These are phyloP conservation scores for Colletotrichum sp. DNA, from an alignment of 2,329 filamentous ascomycete genomes.

Conservation along the genomic window DNA sequence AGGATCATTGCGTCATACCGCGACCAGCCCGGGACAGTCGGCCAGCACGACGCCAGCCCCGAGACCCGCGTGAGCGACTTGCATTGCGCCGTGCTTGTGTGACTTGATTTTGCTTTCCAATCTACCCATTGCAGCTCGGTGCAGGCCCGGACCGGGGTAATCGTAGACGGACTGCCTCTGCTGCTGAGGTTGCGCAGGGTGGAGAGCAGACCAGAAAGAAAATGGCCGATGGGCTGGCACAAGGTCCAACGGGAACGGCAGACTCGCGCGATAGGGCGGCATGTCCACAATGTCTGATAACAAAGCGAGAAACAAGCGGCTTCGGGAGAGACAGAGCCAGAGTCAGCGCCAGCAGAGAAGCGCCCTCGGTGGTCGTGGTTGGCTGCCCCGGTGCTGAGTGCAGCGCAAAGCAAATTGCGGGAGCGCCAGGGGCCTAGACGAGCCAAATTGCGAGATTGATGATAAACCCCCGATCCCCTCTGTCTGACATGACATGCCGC, in stretches of 20 bases:
- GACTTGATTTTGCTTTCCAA: neutral
- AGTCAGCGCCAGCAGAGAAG: neutral
- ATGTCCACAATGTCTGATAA: neutral
- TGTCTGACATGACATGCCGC: slow-evolving; percentile 5
- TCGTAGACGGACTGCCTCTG: neutral
- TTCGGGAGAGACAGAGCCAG: neutral
- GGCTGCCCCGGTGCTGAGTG: neutral
- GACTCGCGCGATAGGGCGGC: neutral
- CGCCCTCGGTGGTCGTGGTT: neutral
- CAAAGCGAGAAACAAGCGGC: neutral
- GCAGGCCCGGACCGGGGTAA: neutral
- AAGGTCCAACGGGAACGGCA: neutral
- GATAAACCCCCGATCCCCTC: slow-evolving; percentile 4
- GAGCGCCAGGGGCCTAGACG: neutral
- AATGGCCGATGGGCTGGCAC: neutral
- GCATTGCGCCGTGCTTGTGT: neutral
- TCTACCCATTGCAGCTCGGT: neutral
- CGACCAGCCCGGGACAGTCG: slow-evolving; percentile 8
- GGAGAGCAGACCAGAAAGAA: neutral
- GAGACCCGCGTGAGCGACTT: neutral
- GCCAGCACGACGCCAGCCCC: neutral
- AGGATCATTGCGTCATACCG: slow-evolving; percentile 15
- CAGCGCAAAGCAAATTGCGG: slow-evolving; percentile 10
- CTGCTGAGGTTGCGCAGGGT: neutral
- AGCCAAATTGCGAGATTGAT: neutral